Percentiles rank a stretch among this genome's conserved stretches.
Evolutionary conservation across 2,329 filamentous ascomycete species (phyloP).

Genomic region (Penicillium palitans): DNA sequence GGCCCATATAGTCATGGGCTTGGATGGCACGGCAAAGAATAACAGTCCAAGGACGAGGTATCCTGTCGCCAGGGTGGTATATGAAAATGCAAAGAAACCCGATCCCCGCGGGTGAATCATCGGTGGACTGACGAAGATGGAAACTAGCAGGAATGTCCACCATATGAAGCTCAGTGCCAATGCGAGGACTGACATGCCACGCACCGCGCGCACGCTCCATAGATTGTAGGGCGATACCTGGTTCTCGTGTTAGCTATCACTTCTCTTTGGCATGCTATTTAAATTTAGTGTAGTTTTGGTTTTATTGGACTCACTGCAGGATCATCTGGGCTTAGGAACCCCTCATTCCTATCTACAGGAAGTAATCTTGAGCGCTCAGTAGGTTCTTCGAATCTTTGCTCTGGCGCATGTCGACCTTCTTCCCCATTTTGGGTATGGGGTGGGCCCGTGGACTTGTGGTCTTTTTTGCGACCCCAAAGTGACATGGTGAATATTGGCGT

Average conservation of each 20-base stretch:
- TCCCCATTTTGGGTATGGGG: not conserved
- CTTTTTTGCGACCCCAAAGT: conserved; percentile 15
- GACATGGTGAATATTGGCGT: conserved; percentile 12
- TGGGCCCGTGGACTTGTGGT: not conserved
- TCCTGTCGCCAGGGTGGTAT: conserved; percentile 72
- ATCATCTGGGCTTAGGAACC: conserved; percentile 25
- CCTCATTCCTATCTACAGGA: conserved; percentile 10
- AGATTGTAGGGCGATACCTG: conserved; percentile 87
- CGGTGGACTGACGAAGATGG: conserved; percentile 86
- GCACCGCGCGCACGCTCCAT: conserved; percentile 80
- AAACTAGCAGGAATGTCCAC: conserved; percentile 89
- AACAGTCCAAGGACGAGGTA: conserved; percentile 75
- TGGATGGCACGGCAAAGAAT: conserved; percentile 85
- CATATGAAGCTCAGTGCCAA: conserved; percentile 76
- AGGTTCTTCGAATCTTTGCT: conserved; percentile 26
- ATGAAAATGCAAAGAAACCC: conserved; percentile 88
- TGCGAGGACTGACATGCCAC: conserved; percentile 76
- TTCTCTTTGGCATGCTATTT: not conserved
- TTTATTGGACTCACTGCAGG: conserved; percentile 19
- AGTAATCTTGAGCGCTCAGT: conserved; percentile 28
- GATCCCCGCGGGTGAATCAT: conserved; percentile 82
- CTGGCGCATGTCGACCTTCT: conserved; percentile 4
- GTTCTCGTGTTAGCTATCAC: not conserved
- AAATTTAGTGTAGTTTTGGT: too few species aligned
- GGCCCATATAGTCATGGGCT: conserved; percentile 72